Base-by-base conservation (phyloP, 2,329 filamentous ascomycete genomes). In the Epicoccum sorghinum region DNA sequence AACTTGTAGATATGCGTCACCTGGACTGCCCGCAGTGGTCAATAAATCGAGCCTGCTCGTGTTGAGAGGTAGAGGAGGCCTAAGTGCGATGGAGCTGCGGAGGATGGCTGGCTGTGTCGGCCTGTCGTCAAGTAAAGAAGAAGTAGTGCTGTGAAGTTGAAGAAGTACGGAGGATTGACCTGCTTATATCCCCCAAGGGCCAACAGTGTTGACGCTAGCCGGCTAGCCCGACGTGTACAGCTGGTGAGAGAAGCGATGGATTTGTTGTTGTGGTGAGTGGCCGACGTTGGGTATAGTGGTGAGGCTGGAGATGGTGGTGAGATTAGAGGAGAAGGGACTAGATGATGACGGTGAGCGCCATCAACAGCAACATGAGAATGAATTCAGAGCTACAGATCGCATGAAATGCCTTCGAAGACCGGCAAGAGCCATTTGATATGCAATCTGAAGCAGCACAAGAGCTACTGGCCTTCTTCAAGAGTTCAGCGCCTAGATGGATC, bases 141-240 rank as follows among this genome's bases (percentile, higher is more conserved):
- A 40, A 45, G 40, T 25, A 35, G 48, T 23, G 41, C 33, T 32
- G 59, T 63, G 61, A 55, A 58, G 59, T 59, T 49, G 53, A 61
- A 57, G 50, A 55, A 50, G 55, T 58, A 54, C 39, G 27, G 43
- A 39, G 47, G 38, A 57, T 36, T 43, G 35, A 24, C 27, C 42
- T 36, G 45, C 29, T 63, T 68, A 66, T 68, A 65, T 61, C 47
- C 38, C 3, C 3, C 18, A 3, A 18, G 18, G 18, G 18, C 3
- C 24, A 43, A n/a, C 33, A 44, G 36, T 8, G 6, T 9, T 23
- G 29, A 18, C 45, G 49, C 55, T 50, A 57, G 30, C 10, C 23
- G 35, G 6, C 10, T 43, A 36, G n/a, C 8, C 13, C 32, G 25
- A 38, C 30, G 8, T 30, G 29, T 47, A 24, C 24, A 49, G 29